Evolutionary conservation across 2,329 filamentous ascomycete species (phyloP), one percentile per base, ranked within the genome.

Genomic region (Xylaria sp.): DNA sequence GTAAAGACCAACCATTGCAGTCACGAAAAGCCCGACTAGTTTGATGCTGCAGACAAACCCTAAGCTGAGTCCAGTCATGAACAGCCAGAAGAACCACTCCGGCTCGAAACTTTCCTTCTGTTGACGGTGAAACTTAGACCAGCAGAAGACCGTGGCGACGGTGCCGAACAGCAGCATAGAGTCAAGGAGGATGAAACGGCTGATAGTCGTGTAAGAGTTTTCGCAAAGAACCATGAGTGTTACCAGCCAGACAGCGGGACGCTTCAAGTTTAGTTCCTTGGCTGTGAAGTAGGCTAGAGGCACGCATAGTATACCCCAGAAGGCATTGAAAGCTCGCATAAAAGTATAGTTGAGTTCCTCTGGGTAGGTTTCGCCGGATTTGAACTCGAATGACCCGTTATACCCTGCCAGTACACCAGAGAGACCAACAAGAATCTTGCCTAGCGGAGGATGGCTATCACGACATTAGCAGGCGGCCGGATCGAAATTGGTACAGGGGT

Each of bases 351-450:
- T 91, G 77, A 99, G 86, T 76, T 98, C 93, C 73, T 90, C 89
- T 11, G 96, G 96, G 79, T 99, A 99, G 61, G 88, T 94, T 77
- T 98, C 96, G 78, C 96, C 96, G 61, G 95, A 98, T 82, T 99
- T 99, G 87, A 99, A 99, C 78, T 99, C 96, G 81, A 99, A 99
- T 3, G 95, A 96, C 65, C 96, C 96, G 84, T 99, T 99, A 85
- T 99, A 99, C 72, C 95, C 95, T 72, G 95, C 96, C 68, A 99
- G 86, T 77, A 96, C 97, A 78, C 96, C 96, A 6, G 96, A 98
- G 58, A 99, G 87, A 69, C 96, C 96, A 74, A 99, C 95, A 63
- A 99, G 89, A 89, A 99, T 98, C 85, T 99, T 99, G 78, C 96
- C 96, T 68, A 99, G 89, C 61, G 96, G 96, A 71, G 96, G 96